Evolutionary conservation across 2,329 filamentous ascomycete species (phyloP).

Genomic region (Pseudocercospora eumusae): DNA sequence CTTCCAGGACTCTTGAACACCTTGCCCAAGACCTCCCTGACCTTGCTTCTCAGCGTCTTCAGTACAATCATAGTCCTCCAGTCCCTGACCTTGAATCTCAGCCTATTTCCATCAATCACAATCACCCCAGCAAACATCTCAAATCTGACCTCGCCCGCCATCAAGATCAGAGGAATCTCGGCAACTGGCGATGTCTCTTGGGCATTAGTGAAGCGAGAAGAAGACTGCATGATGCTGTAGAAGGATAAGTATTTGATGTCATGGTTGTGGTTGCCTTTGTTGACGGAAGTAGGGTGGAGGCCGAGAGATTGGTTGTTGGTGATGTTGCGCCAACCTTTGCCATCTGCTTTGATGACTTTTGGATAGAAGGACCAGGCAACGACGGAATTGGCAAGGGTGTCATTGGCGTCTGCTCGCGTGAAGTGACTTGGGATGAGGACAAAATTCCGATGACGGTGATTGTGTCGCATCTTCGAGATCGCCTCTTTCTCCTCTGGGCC

Average conservation of each 20-base stretch:
- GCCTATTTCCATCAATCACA: constrained; percentile 80
- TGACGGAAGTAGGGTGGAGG: constrained; percentile 85
- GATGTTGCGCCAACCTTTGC: constrained; percentile 85
- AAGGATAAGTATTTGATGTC: constrained; percentile 80
- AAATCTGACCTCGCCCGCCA: constrained; percentile 86
- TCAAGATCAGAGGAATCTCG: constrained; percentile 76
- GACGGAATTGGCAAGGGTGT: constrained; percentile 75
- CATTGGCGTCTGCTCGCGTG: constrained; percentile 75
- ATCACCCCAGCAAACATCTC: constrained; percentile 89
- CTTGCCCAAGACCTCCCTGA: constrained; percentile 73
- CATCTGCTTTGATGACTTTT: constrained; percentile 81
- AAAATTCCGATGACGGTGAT: constrained; percentile 67
- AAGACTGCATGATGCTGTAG: constrained; percentile 96
- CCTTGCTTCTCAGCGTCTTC: constrained; percentile 71
- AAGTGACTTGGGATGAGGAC: constrained; percentile 78
- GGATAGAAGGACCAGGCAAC: constrained; percentile 96
- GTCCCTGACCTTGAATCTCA: constrained; percentile 78
- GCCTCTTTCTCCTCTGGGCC: constrained; percentile 70
- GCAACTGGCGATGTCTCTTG: constrained; percentile 71
- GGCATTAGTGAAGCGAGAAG: constrained; percentile 79
- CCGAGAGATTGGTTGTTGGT: constrained; percentile 90
- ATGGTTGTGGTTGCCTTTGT: constrained; percentile 59
- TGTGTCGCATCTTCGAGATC: constrained; percentile 69
- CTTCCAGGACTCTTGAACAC: constrained; percentile 62
- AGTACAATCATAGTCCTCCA: constrained; percentile 92